Base-by-base conservation (phyloP, 768 basidiomycete genomes). In the Rhizopogon sp. region DNA sequence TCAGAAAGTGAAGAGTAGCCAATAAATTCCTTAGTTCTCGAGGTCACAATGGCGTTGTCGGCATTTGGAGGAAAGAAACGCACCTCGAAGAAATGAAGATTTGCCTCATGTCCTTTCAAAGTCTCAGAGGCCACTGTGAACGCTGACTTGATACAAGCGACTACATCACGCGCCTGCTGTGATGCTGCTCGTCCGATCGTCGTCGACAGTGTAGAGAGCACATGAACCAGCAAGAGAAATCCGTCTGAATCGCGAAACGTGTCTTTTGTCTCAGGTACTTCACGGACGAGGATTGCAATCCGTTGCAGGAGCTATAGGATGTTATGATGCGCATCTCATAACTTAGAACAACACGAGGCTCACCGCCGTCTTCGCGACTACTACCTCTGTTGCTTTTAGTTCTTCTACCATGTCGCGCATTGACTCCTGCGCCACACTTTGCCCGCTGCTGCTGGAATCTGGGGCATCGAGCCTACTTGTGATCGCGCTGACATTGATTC, bases 181-280 rank as follows among this genome's bases (percentile, higher is more conserved):
- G 70, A 62, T 8, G 57, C 64, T 35, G 66, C 60, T 17, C 69
- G 64, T 54, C 65, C 62, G 3, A 56, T 55, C 9, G 60, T 57
- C 25, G 73, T 71, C 51, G 77, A 67, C 0, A 87, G 68, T 0
- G 81, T 82, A 1, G 88, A 87, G 4, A 93, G 73, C 31, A 87
- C 77, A 60, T 82, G 88, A 71, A 91, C 83, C 33, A 91, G 72
- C 9, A 83, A 79, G 17, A 92, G 73, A 65, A 91, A 92, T 1
- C 91, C 91, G 57, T 93, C 91, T 62, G 87, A 74, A 62, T 91
- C 88, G 5, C 91, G 77, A 67, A 93, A 93, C 17, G 85, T 83
- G 54, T 86, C 84, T 66, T 85, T 88, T 10, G 87, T 87, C 42
- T 67, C 72, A 2, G 75, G 65, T 60, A 88, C 84, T 66, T 89